These are phyloP conservation scores for Debaryomyces hansenii DNA, from an alignment of 805 yeast species.

Conservation along the genomic window DNA sequence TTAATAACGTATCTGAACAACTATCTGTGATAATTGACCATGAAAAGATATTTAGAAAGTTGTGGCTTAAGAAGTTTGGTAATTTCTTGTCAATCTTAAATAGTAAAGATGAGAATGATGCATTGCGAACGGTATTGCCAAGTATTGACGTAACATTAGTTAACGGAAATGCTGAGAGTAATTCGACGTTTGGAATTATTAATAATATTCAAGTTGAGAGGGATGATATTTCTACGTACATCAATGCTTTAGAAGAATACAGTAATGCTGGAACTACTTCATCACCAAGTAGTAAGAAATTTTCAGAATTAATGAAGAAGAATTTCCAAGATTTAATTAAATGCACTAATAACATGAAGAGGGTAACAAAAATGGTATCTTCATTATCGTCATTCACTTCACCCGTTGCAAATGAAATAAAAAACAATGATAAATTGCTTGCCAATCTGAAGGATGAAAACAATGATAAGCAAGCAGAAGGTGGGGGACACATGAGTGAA, in stretches of 20 bases:
- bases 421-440: slow-evolving; percentile 10
- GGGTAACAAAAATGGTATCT: slow-evolving; percentile 29
- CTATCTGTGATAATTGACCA: slow-evolving; percentile 55
- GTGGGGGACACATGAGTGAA: slow-evolving; percentile 10
- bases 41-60: slow-evolving; percentile 53
- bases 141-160: slow-evolving; percentile 39
- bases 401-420: slow-evolving; percentile 12
- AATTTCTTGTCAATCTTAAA: slow-evolving; percentile 28
- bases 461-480: slow-evolving; percentile 9
- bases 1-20: slow-evolving; percentile 51
- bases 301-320: slow-evolving; percentile 38
- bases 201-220: slow-evolving; percentile 33
- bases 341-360: slow-evolving; percentile 37
- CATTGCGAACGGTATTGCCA: slow-evolving; percentile 15
- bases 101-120: slow-evolving; percentile 8
- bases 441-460: slow-evolving; percentile 11
- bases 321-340: slow-evolving; percentile 47
- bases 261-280: background rate
- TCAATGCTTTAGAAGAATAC: slow-evolving; percentile 19
- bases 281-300: slow-evolving; percentile 27
- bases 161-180: slow-evolving; percentile 14
- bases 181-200: slow-evolving; percentile 30
- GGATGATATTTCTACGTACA: slow-evolving; percentile 31
- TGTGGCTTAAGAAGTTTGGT: slow-evolving; percentile 68
- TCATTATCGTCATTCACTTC: slow-evolving; percentile 30